Percentiles rank a stretch among this genome's conserved stretches.
These are phyloP conservation scores for Penicilliopsis zonata DNA, from an alignment of 495 filamentous ascomycete species.

Conservation along the genomic window DNA sequence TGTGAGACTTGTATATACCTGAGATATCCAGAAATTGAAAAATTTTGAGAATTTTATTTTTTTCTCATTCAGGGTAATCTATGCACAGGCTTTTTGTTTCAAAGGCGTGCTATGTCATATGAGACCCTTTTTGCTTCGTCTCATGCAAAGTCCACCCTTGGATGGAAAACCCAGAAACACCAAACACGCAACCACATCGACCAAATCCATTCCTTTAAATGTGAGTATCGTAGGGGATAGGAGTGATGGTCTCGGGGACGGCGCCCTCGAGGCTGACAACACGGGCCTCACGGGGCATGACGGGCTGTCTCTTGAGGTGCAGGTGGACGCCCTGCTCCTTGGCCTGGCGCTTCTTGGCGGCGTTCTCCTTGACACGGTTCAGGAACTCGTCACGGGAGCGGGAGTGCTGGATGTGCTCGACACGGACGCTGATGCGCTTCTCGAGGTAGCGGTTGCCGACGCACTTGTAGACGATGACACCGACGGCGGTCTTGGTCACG, in stretches of 20 bases:
- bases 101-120: conserved; percentile 30
- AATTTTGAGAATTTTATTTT: conserved; percentile 26
- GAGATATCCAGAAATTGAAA: conserved; percentile 18
- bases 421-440: conserved; percentile 97
- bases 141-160: conserved; percentile 29
- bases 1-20: conserved; percentile 1
- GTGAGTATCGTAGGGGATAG: conserved; percentile 93
- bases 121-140: conserved; percentile 31
- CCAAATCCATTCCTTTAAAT: conserved; percentile 57
- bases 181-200: conserved; percentile 32
- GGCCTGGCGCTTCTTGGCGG: conserved; percentile 78
- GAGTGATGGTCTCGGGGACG: conserved; percentile 79
- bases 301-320: conserved; percentile 84
- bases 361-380: conserved; percentile 90
- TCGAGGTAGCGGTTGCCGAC: conserved; percentile 97
- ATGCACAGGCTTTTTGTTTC: conserved; percentile 35
- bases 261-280: conserved; percentile 65
- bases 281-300: conserved; percentile 64
- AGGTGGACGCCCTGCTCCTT: conserved; percentile 78
- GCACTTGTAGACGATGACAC: conserved; percentile 97
- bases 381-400: conserved; percentile 93
- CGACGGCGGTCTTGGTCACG: conserved; percentile 88
- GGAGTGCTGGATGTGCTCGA: conserved; percentile 93
- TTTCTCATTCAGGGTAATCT: conserved; percentile 42
- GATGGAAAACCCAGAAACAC: conserved; percentile 34